A percentile compares a stretch with the other conserved stretches of the same genome.
Evolutionary conservation across 371 early-diverging fungal genomes (phyloP).

Genomic region (Lichtheimia ramosa): DNA sequence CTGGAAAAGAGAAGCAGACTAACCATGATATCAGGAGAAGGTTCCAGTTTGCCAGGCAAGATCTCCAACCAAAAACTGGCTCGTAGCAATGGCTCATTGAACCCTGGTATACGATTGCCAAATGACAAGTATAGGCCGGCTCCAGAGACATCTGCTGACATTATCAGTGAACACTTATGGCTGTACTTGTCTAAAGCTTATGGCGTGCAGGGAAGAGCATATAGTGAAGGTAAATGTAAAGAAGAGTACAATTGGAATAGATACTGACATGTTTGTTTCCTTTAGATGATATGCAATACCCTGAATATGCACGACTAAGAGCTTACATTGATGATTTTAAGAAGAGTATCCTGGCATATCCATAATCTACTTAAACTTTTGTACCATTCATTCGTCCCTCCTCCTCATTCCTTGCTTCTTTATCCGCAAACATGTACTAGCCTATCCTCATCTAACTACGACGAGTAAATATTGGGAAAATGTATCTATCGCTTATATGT

Average conservation of each 20-base stretch:
- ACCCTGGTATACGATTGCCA: slow-evolving; percentile 43
- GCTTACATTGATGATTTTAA: slow-evolving; percentile 46
- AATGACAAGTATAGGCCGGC: slow-evolving; percentile 47
- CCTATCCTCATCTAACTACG: too few species aligned
- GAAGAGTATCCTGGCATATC: slow-evolving; percentile 40
- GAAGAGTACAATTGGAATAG: neutral
- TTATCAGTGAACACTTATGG: slow-evolving; percentile 43
- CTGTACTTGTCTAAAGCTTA: slow-evolving; percentile 34
- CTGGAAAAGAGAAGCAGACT: neutral
- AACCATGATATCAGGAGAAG: slow-evolving; percentile 27
- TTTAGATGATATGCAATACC: slow-evolving; percentile 37
- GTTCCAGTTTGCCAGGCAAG: slow-evolving; percentile 35
- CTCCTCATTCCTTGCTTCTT: too few species aligned
- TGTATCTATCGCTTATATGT: too few species aligned
- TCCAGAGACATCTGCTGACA: slow-evolving; percentile 50
- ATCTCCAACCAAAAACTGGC: slow-evolving; percentile 38
- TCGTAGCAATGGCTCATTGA: slow-evolving; percentile 35
- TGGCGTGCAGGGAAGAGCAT: slow-evolving; percentile 43
- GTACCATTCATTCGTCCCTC: neutral
- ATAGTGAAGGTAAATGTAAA: slow-evolving; percentile 35
- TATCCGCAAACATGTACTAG: too few species aligned
- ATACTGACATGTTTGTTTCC: neutral
- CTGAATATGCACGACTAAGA: slow-evolving; percentile 43
- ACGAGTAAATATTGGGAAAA: neutral
- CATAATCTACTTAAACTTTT: slow-evolving; percentile 13